A percentile compares a stretch with the other conserved stretches of the same genome.
Evolutionary conservation across 1,139 yeast species (phyloP).

Genomic region (Pichia sp.): DNA sequence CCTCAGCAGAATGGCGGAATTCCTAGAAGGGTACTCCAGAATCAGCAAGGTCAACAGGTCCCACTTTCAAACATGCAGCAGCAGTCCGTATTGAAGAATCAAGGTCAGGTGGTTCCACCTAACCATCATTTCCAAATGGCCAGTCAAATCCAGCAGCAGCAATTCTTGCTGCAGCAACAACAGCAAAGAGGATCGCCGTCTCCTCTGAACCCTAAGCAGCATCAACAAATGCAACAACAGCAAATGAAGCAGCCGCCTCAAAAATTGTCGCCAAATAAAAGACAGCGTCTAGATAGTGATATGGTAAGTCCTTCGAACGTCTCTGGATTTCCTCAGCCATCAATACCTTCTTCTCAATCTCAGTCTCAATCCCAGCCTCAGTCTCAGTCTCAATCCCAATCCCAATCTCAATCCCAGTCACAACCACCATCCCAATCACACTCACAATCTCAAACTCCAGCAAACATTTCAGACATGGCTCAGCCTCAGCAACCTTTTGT

Average conservation of each 20-base stretch:
- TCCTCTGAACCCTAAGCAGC: constrained; percentile 1
- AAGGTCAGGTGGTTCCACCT: background rate
- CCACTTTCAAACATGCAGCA: background rate
- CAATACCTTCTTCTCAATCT: background rate
- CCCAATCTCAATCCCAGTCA: background rate
- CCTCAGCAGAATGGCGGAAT: constrained; percentile 3
- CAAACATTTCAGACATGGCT: background rate
- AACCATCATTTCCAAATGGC: background rate
- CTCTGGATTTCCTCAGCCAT: background rate
- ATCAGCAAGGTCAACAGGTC: background rate
- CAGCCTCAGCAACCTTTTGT: constrained; percentile 5
- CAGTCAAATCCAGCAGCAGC: constrained; percentile 6
- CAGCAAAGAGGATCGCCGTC: constrained; percentile 2
- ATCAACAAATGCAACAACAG: constrained; percentile 7
- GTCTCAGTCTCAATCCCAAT: background rate
- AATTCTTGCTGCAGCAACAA: constrained; percentile 2
- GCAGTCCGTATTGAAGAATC: constrained; percentile 1
- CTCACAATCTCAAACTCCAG: constrained; percentile 1
- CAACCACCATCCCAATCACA: constrained; percentile 3
- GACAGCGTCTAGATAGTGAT: constrained; percentile 12
- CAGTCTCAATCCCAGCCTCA: constrained; percentile 1
- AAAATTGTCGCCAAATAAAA: constrained; percentile 9
- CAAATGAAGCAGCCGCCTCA: background rate
- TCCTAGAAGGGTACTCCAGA: background rate
- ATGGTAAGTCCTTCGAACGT: constrained; percentile 9